Base-by-base conservation (phyloP, 208 protist genomes). In the Jaenimonas drosophilae region DNA sequence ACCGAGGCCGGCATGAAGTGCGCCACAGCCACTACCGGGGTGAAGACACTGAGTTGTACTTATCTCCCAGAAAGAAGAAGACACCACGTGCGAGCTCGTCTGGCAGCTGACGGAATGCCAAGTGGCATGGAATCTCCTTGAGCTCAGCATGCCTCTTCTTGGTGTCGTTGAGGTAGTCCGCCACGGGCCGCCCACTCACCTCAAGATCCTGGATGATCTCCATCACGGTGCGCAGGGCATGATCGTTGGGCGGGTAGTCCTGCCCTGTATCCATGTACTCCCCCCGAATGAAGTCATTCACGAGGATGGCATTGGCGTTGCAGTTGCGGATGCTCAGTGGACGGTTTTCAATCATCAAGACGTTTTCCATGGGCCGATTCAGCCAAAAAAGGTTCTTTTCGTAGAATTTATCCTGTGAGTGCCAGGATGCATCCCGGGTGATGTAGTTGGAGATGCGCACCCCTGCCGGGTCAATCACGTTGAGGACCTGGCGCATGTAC, bases 261-360 rank as follows among this genome's bases (percentile, higher is more conserved):
- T 80, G 73, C 1, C 77, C 80, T 17, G 65, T 85, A 54, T 93
- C 80, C 80, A 93, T 90, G 60, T 90, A 90, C 73, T 93, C 85
- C 16, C 75, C 85, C 17, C 85, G 76, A 43, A 93, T 79, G 48
- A 93, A 93, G 67, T 90, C 85, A 20, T 90, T 75, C 19, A 93
- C 80, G 16, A 93, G 66, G 38, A 93, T 80, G 27, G 80, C 75
- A 33, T 93, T 93, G 11, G 58, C 70, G 55, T 93, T 93, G 67
- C 85, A 90, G 57, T 81, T 88, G 9, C 85, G 80, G 28, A 90
- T 80, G 17, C 60, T 73, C 21, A 93, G 43, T 2, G 85, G 49
- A 3, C 85, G 66, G 50, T 93, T 93, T 47, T 93, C 85, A 21
- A 93, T 69, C 37, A 93, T 80, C 26, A 93, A 52, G n/a, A 68